Evolutionary conservation across 495 filamentous ascomycete species (phyloP).

Genomic region (Lepidopterella palustris): DNA sequence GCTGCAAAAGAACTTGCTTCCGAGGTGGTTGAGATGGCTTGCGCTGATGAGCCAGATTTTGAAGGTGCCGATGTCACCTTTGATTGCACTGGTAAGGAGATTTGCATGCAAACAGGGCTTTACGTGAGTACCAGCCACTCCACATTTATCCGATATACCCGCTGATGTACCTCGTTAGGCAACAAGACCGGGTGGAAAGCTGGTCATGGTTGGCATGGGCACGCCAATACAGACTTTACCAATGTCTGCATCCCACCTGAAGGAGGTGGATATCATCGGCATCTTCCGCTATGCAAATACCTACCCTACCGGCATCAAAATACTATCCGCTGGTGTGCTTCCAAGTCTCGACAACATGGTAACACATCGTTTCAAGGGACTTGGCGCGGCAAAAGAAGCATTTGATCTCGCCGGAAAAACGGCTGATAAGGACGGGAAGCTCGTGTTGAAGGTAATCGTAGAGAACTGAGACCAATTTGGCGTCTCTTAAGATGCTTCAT

Average conservation of each 20-base stretch:
- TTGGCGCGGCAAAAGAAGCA: conserved; percentile 29
- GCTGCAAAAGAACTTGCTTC: conserved; percentile 26
- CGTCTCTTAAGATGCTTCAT: not conserved
- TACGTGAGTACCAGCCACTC: conserved; percentile 21
- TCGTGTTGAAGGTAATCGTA: conserved; percentile 32
- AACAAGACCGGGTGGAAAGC: conserved; percentile 31
- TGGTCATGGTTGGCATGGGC: conserved; percentile 35
- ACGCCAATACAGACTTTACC: conserved; percentile 33
- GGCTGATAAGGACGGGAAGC: conserved; percentile 29
- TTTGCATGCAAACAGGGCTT: conserved; percentile 32
- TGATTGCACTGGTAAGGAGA: conserved; percentile 35
- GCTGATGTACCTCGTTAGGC: conserved; percentile 8
- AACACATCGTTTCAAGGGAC: conserved; percentile 31
- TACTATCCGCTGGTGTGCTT: conserved; percentile 27
- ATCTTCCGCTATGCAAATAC: conserved; percentile 35
- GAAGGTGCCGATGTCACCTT: conserved; percentile 33
- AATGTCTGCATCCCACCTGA: conserved; percentile 31
- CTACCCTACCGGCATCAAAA: conserved; percentile 31
- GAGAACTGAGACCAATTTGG: conserved; percentile 26
- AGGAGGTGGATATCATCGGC: conserved; percentile 32
- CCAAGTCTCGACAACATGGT: conserved; percentile 32
- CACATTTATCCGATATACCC: not conserved
- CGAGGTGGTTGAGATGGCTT: conserved; percentile 26
- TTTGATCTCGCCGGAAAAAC: conserved; percentile 31
- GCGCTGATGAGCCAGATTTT: conserved; percentile 23